A percentile compares a stretch with the other conserved stretches of the same genome.
phyloP scores from a whole-genome alignment of 2,329 filamentous ascomycete genomes.

The Coniochaeta sp. region DNA sequence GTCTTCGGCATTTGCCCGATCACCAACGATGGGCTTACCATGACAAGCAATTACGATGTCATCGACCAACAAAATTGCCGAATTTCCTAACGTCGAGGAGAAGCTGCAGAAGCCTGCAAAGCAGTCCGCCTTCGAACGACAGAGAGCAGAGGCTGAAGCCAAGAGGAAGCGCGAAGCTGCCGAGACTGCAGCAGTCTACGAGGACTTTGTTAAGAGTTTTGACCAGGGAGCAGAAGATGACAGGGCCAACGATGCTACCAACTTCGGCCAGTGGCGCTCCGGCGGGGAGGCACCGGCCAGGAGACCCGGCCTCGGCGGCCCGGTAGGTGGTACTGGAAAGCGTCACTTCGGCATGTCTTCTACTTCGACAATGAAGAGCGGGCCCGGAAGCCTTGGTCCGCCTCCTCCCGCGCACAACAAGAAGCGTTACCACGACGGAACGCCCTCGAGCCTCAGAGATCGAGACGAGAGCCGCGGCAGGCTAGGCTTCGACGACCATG shows the following conservation, averaged over 20 bases:
- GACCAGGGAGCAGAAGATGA: slow-evolving; percentile 50
- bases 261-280: slow-evolving; percentile 9
- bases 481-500: slow-evolving; percentile 31
- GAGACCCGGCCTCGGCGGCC: slow-evolving; percentile 19
- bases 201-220: slow-evolving; percentile 80
- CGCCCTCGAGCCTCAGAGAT: slow-evolving; percentile 29
- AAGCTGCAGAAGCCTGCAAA: slow-evolving; percentile 77
- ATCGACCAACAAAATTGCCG: slow-evolving; percentile 37
- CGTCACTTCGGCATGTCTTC: slow-evolving; percentile 58
- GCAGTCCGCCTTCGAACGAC: slow-evolving; percentile 81
- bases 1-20: background rate
- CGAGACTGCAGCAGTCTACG: slow-evolving; percentile 79
- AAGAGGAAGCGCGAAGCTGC: slow-evolving; percentile 78
- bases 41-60: slow-evolving; percentile 30
- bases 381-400: slow-evolving; percentile 55
- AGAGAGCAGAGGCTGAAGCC: slow-evolving; percentile 82
- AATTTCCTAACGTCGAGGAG: slow-evolving; percentile 65
- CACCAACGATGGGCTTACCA: background rate
- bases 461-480: slow-evolving; percentile 21
- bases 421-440: slow-evolving; percentile 46
- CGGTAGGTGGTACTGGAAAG: slow-evolving; percentile 32
- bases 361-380: slow-evolving; percentile 48
- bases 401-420: slow-evolving; percentile 39
- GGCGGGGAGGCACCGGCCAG: slow-evolving; percentile 16
- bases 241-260: slow-evolving; percentile 10